These are phyloP conservation scores for Ailanthus altissimus DNA, from an alignment of 345 rosid genomes.

Conservation along the genomic window DNA sequence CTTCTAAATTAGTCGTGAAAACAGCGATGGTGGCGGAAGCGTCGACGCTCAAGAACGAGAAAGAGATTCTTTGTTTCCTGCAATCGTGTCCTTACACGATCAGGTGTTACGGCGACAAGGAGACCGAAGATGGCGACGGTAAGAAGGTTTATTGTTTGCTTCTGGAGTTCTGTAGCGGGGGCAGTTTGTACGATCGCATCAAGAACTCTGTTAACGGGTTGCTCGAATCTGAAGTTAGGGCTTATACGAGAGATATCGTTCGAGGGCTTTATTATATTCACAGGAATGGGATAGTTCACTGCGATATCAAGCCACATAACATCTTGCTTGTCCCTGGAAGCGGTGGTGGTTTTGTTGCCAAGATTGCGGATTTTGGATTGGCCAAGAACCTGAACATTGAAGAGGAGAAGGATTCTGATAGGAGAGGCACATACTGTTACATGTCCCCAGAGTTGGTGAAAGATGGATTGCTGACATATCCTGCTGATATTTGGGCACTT, in stretches of 20 bases:
- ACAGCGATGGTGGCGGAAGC: not conserved
- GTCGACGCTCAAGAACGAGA: not conserved
- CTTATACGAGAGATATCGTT: not conserved
- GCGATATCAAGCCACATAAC: slow-evolving; percentile 1
- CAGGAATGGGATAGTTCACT: not conserved
- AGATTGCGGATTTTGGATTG: not conserved
- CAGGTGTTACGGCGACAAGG: not conserved
- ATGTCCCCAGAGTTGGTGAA: not conserved
- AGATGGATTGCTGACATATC: not conserved
- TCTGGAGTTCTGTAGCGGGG: not conserved
- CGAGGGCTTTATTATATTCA: not conserved
- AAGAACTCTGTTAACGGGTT: not conserved
- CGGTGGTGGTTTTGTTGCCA: not conserved
- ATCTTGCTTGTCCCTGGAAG: not conserved
- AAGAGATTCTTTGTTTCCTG: not conserved
- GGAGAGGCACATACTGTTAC: not conserved
- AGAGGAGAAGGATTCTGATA: not conserved
- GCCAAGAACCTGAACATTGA: not conserved
- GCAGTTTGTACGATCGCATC: not conserved
- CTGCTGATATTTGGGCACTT: not conserved
- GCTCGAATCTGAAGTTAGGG: not conserved
- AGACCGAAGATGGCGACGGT: not conserved
- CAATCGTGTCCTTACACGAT: not conserved
- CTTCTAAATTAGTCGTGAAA: not conserved
- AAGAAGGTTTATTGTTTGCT: not conserved